A percentile compares a stretch with the other conserved stretches of the same genome.
phyloP scores from a whole-genome alignment of 768 basidiomycete species.

The Lactarius sanguifluus region DNA sequence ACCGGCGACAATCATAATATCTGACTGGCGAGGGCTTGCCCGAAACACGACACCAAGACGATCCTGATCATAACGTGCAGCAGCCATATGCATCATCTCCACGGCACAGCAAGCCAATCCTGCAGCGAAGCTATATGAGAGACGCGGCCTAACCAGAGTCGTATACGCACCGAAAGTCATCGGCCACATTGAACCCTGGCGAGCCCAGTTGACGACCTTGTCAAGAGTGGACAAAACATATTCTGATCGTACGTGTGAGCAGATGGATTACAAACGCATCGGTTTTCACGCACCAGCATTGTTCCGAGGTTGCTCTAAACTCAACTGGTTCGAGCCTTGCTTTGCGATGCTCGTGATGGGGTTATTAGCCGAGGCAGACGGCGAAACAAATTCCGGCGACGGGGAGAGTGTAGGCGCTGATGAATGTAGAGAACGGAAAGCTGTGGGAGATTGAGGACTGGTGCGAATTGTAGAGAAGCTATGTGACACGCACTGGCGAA shows the following conservation, averaged over 20 bases:
- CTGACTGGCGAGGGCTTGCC: slow-evolving; percentile 96
- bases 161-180: slow-evolving; percentile 83
- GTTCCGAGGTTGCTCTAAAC: slow-evolving; percentile 86
- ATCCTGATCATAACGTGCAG: slow-evolving; percentile 98
- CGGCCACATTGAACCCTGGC: slow-evolving; percentile 99
- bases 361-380: slow-evolving; percentile 44
- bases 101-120: slow-evolving; percentile 99
- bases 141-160: not conserved
- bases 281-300: slow-evolving; percentile 63
- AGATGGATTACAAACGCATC: not conserved
- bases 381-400: slow-evolving; percentile 42
- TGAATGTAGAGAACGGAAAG: slow-evolving; percentile 56
- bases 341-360: slow-evolving; percentile 74
- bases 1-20: slow-evolving; percentile 99
- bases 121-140: slow-evolving; percentile 34
- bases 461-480: not conserved
- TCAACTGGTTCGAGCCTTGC: slow-evolving; percentile 78
- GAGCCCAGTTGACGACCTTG: slow-evolving; percentile 96
- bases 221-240: slow-evolving; percentile 96
- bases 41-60: slow-evolving; percentile 96
- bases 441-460: slow-evolving; percentile 35
- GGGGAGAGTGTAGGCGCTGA: slow-evolving; percentile 45
- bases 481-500: slow-evolving; percentile 14
- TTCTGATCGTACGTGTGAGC: slow-evolving; percentile 49
- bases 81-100: slow-evolving; percentile 99